Conservation (phyloP, 257 asterid species). For the Datura wrightii region DNA sequence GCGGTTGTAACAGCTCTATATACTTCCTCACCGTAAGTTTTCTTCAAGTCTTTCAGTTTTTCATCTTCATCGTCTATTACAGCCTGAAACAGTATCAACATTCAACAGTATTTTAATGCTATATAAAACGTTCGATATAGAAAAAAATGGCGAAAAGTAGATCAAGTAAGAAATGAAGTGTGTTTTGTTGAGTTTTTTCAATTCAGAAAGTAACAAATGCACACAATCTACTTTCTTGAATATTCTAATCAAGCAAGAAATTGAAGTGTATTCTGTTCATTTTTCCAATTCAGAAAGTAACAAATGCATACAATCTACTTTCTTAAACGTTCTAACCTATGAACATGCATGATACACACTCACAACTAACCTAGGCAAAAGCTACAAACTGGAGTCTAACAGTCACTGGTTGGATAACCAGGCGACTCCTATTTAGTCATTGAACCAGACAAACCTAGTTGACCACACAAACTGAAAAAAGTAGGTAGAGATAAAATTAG, state of each 20-base stretch:
- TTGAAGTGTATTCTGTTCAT: too few species aligned
- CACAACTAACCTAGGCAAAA: neutral
- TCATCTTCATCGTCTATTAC: conserved; percentile 38
- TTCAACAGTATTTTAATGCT: neutral
- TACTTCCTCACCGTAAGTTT: conserved; percentile 30
- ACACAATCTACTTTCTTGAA: neutral
- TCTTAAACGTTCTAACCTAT: neutral
- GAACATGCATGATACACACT: neutral
- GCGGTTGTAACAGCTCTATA: conserved; percentile 33
- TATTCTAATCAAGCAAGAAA: neutral
- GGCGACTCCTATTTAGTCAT: neutral
- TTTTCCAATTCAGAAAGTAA: too few species aligned
- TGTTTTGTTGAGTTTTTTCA: neutral
- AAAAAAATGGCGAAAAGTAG: neutral
- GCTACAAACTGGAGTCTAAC: neutral
- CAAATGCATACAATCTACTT: too few species aligned
- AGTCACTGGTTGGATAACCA: neutral
- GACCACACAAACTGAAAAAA: neutral
- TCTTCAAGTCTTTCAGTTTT: conserved; percentile 37
- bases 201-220: conserved; percentile 21
- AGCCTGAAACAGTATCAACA: conserved; percentile 22
- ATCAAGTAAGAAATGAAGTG: conserved; percentile 19
- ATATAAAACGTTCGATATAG: neutral
- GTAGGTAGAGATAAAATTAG: neutral
- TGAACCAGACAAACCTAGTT: neutral